Evolutionary conservation across 768 basidiomycete genomes (phyloP), one percentile per base, ranked within the genome.

Genomic region (Lactarius tabidus): DNA sequence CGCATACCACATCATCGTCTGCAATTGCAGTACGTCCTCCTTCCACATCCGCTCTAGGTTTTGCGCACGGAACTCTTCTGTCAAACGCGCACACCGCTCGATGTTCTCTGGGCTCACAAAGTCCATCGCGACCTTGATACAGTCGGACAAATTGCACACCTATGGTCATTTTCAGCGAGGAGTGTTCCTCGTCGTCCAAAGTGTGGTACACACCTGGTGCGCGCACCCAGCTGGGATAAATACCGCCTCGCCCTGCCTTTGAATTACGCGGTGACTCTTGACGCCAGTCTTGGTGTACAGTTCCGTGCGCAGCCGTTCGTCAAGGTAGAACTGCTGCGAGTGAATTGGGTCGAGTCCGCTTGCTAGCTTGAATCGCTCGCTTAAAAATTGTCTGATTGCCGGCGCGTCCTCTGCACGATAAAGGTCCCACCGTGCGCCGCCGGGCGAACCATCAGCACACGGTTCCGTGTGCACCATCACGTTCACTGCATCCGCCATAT

Each of bases 71-170:
- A 97, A 96, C 77, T 98, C 95, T 69, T 81, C 80, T 62, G 91
- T 94, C 60, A 98, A 81, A 72, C 81, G 80, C 75, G 90, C 90
- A 75, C 95, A 97, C 29, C 92, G 84, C 57, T 78, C 79, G 48
- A 98, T 86, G 73, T 96, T 97, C 78, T 97, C 93, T 48, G 93
- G 90, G 80, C 90, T 91, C 67, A 97, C 93, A 75, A 94, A 98
- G 76, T 98, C 95, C 70, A 88, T 83, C 38, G 95, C 95, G 56
- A 97, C 91, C 78, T 98, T 98, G 79, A 98, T 87, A 72, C 93
- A 95, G 75, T 97, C 94, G 18, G 92, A 83, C 54, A 94, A 76
- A 73, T 98, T 97, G 72, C 90, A 90, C 14, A 97, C 95, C 87
- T 96, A 71, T 61, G 5, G 29, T 15, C 23, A 9, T 26, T 6